Evolutionary conservation across 768 basidiomycete genomes (phyloP).

Genomic region (Pisolithus albus): DNA sequence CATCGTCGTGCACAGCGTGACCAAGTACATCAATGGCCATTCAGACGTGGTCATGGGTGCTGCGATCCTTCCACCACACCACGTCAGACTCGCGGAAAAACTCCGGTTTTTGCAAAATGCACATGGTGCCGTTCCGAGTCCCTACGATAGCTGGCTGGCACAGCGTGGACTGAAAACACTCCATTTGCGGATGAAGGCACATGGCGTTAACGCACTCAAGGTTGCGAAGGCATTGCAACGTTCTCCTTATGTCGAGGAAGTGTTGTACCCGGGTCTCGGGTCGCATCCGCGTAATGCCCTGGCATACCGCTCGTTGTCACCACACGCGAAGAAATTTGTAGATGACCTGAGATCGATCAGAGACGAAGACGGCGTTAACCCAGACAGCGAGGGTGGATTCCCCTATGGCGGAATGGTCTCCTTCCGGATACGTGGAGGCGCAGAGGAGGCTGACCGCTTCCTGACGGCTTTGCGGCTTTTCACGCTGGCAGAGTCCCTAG

Average conservation of each 20-base stretch:
- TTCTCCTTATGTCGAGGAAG: conserved; percentile 60
- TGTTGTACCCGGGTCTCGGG: conserved; percentile 80
- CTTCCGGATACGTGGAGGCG: conserved; percentile 52
- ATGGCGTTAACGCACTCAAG: conserved; percentile 75
- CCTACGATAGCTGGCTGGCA: conserved; percentile 87
- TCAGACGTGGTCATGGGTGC: conserved; percentile 91
- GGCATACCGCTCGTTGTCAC: conserved; percentile 56
- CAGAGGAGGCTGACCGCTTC: conserved; percentile 56
- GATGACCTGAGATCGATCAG: conserved; percentile 30
- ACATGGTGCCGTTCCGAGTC: conserved; percentile 74
- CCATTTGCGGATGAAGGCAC: conserved; percentile 78
- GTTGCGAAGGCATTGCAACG: conserved; percentile 58
- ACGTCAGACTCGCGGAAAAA: conserved; percentile 40
- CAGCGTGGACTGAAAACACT: conserved; percentile 91
- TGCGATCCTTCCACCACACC: conserved; percentile 58
- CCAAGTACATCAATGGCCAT: conserved; percentile 93
- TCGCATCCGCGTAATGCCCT: conserved; percentile 59
- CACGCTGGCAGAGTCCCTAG: conserved; percentile 80
- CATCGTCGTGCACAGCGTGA: conserved; percentile 75
- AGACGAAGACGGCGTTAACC: conserved; percentile 8
- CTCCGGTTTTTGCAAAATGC: conserved; percentile 90
- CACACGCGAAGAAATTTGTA: conserved; percentile 65
- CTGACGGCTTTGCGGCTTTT: conserved; percentile 61
- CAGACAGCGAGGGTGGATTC: conserved; percentile 47
- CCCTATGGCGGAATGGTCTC: conserved; percentile 90